Conservation (phyloP, 106 monocot genomes). For the Platanthera zijinensis region DNA sequence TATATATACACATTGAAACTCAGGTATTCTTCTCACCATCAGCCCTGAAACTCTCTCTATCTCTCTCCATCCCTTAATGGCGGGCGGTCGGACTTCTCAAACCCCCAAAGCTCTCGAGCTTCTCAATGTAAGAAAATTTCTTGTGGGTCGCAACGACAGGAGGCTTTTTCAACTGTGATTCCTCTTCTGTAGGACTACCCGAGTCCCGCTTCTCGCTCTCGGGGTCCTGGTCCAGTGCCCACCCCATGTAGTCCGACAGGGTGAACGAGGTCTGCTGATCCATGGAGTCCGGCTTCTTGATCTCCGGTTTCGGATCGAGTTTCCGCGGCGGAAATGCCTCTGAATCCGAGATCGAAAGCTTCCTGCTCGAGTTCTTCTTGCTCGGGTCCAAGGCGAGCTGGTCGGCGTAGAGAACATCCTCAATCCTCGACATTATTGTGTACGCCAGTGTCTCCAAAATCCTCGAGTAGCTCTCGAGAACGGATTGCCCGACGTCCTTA, state of each 20-base stretch:
- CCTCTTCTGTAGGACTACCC: conserved; percentile 9
- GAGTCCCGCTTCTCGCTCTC: conserved; percentile 26
- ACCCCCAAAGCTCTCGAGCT: conserved; percentile 46
- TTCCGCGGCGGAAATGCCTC: conserved; percentile 22
- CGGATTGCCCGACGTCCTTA: conserved; percentile 61
- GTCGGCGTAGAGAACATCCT: conserved; percentile 64
- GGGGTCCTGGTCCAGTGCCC: conserved; percentile 42
- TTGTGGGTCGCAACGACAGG: conserved; percentile 22
- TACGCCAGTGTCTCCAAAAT: conserved; percentile 51
- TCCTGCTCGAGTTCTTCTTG: conserved; percentile 7
- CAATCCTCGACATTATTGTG: conserved; percentile 56
- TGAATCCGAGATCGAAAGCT: background rate
- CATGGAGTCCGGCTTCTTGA: conserved; percentile 45
- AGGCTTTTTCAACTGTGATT: conserved; percentile 24
- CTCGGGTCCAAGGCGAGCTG: conserved; percentile 22
- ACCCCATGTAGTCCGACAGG: conserved; percentile 62
- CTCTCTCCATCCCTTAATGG: conserved; percentile 20
- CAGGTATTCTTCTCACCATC: too few relatives aligned
- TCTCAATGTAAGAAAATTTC: conserved; percentile 49
- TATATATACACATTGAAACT: too few relatives aligned
- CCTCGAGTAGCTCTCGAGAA: conserved; percentile 73
- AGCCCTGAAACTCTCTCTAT: too few relatives aligned
- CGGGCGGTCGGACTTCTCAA: conserved; percentile 53
- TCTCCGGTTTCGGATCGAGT: conserved; percentile 39
- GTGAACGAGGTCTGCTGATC: conserved; percentile 39